phyloP scores from a whole-genome alignment of 1,139 yeast genomes.

The Diutina scorzettiae region DNA sequence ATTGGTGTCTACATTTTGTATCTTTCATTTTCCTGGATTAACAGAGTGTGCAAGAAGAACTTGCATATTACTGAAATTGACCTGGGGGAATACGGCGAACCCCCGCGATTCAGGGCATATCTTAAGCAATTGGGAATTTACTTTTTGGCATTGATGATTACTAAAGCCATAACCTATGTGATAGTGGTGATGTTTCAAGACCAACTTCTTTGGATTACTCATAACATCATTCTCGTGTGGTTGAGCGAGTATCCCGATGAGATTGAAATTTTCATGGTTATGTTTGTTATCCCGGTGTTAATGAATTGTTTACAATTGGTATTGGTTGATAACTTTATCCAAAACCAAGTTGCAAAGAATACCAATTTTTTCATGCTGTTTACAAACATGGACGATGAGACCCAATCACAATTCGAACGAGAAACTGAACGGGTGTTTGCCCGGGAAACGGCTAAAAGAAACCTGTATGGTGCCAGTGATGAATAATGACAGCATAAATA shows the following conservation, averaged over 20 bases:
- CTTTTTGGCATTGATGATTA: slow-evolving; percentile 47
- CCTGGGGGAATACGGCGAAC: slow-evolving; percentile 73
- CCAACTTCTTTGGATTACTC: slow-evolving; percentile 33
- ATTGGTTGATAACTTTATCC: slow-evolving; percentile 79
- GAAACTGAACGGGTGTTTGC: background rate
- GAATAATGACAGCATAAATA: background rate
- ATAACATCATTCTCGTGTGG: slow-evolving; percentile 51
- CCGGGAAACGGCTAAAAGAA: background rate
- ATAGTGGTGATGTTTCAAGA: slow-evolving; percentile 28
- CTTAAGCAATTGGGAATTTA: slow-evolving; percentile 65
- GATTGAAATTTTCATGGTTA: slow-evolving; percentile 73
- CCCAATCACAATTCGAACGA: background rate
- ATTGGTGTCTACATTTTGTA: slow-evolving; percentile 63
- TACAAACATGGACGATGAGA: background rate
- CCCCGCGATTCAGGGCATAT: slow-evolving; percentile 54
- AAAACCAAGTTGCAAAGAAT: slow-evolving; percentile 20
- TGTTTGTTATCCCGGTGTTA: slow-evolving; percentile 66
- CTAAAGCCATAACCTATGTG: slow-evolving; percentile 42
- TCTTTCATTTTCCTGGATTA: slow-evolving; percentile 34
- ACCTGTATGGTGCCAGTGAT: background rate
- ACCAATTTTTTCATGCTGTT: background rate
- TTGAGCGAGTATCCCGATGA: slow-evolving; percentile 64
- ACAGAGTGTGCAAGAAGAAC: slow-evolving; percentile 27
- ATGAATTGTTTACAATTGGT: slow-evolving; percentile 84
- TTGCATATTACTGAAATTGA: slow-evolving; percentile 41